Percentiles rank a stretch among this genome's conserved stretches.
These are phyloP conservation scores for Chrysophaeum taylorii DNA, from an alignment of 352 stramenopile genomes.

Conservation along the genomic window DNA sequence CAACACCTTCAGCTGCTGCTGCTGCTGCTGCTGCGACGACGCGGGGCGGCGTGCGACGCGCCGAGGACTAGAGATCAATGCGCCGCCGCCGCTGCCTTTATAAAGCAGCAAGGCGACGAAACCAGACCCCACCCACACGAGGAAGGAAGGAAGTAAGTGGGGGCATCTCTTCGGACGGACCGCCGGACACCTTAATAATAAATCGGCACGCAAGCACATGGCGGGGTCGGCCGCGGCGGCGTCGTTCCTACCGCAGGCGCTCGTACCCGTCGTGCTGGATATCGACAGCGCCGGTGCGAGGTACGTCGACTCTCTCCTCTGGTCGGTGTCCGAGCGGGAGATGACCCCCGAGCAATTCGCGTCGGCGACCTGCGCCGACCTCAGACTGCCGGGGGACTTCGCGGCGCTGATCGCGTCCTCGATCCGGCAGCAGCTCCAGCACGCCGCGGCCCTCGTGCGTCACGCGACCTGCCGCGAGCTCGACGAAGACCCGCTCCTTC, in stretches of 20 bases:
- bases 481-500: not conserved
- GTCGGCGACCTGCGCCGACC: not conserved
- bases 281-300: not conserved
- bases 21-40: too few species aligned
- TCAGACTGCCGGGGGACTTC: not conserved
- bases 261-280: not conserved
- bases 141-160: too few species aligned
- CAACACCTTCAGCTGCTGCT: too few species aligned
- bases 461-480: not conserved
- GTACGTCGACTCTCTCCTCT: constrained; percentile 7
- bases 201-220: too few species aligned
- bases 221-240: too few species aligned
- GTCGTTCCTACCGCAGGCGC: not conserved
- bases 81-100: too few species aligned
- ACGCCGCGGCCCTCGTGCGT: not conserved
- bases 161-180: too few species aligned
- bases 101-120: too few species aligned
- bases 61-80: too few species aligned
- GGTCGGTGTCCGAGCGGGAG: not conserved
- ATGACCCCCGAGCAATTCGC: not conserved
- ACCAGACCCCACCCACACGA: too few species aligned
- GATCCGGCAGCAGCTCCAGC: not conserved
- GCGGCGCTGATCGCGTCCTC: not conserved
- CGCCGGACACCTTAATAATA: too few species aligned
- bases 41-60: too few species aligned